A percentile compares a stretch with the other conserved stretches of the same genome.
phyloP scores from a whole-genome alignment of 306 rosid species.

The Castanea sativa region DNA sequence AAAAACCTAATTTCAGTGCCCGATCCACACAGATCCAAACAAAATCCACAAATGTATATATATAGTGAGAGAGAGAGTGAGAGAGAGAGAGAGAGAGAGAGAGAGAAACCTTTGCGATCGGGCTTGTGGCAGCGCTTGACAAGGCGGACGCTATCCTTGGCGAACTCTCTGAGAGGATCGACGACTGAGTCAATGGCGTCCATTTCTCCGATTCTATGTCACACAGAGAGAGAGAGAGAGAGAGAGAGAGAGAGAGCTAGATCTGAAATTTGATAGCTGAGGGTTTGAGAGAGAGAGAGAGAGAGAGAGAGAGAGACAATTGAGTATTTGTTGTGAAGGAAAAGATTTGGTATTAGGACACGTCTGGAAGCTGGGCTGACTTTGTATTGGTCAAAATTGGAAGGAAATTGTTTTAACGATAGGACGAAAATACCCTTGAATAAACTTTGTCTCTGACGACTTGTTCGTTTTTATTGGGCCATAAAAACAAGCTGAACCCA shows the following conservation, averaged over 20 bases:
- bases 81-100: background rate
- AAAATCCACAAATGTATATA: background rate
- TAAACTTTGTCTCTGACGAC: background rate
- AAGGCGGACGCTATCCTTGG: constrained; percentile 28
- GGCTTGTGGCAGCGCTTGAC: constrained; percentile 32
- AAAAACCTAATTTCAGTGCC: background rate
- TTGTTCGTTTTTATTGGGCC: background rate
- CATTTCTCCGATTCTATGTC: constrained; percentile 3
- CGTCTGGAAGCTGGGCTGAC: background rate
- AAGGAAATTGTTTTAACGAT: background rate
- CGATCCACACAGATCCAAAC: background rate
- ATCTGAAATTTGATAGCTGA: background rate
- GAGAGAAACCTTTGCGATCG: constrained; percentile 19
- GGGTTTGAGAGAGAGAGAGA: background rate
- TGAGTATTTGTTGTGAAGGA: background rate
- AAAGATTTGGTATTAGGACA: background rate
- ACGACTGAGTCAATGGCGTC: constrained; percentile 28
- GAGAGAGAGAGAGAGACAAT: background rate
- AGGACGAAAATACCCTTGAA: background rate
- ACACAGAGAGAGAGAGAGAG: background rate
- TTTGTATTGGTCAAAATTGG: background rate
- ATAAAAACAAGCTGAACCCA: no score
- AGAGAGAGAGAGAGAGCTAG: constrained; percentile 28
- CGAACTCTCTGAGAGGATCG: constrained; percentile 31
- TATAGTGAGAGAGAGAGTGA: no score